A percentile compares a stretch with the other conserved stretches of the same genome.
Conservation (phyloP, 208 protist genomes). For the Leishmania arabica region DNA sequence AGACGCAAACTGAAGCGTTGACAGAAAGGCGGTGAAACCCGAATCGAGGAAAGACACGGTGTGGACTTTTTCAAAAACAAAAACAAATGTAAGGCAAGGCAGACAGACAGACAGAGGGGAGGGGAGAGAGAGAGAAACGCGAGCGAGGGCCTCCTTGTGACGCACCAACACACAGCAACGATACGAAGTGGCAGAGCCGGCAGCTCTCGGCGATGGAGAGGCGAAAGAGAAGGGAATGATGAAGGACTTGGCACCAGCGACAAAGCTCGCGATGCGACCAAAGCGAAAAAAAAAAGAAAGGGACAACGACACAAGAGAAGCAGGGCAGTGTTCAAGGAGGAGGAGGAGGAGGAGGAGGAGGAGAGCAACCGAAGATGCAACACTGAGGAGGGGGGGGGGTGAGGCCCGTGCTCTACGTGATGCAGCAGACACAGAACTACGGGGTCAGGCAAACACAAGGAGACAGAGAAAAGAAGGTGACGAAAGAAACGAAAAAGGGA, state of each 20-base stretch:
- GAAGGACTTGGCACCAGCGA: background rate
- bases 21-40: background rate
- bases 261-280: background rate
- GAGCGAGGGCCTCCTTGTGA: background rate
- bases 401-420: background rate
- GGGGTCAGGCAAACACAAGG: background rate
- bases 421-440: background rate
- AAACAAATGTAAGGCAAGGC: background rate
- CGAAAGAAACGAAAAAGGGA: background rate
- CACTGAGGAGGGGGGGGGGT: background rate
- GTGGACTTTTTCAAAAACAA: background rate
- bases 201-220: background rate
- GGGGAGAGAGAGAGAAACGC: background rate
- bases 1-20: background rate
- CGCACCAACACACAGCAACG: background rate
- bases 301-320: background rate
- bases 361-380: background rate
- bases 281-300: background rate
- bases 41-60: background rate
- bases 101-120: background rate
- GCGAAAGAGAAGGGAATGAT: background rate
- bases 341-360: background rate
- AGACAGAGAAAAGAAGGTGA: background rate
- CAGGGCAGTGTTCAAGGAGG: background rate
- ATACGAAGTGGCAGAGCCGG: background rate